Percentiles rank a stretch among this genome's conserved stretches.
phyloP scores from a whole-genome alignment of 495 filamentous ascomycete genomes.

The Emericellopsis terricola region DNA sequence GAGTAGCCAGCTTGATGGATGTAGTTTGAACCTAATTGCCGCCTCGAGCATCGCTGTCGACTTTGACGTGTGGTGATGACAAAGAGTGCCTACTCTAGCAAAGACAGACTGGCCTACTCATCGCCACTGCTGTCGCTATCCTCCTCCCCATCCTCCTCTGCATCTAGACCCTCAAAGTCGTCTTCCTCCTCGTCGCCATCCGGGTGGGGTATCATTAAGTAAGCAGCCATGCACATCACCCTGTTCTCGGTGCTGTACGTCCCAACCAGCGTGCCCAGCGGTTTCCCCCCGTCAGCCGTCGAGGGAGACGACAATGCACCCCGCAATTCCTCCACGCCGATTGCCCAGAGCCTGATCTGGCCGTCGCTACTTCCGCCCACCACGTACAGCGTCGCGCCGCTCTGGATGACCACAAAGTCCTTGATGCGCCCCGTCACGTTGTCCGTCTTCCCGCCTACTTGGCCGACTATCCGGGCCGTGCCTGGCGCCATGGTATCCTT shows the following conservation, averaged over 20 bases:
- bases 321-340: slow-evolving; percentile 26
- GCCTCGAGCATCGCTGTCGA: too few species aligned
- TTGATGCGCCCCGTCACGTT: slow-evolving; percentile 62
- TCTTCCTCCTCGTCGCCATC: slow-evolving; percentile 29
- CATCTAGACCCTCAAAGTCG: slow-evolving; percentile 22
- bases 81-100: too few species aligned
- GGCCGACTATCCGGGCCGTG: slow-evolving; percentile 41
- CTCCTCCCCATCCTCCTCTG: slow-evolving; percentile 23
- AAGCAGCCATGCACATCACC: slow-evolving; percentile 77
- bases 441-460: slow-evolving; percentile 55
- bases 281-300: neutral
- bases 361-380: slow-evolving; percentile 73
- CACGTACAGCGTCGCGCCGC: slow-evolving; percentile 32
- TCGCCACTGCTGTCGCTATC: slow-evolving; percentile 33
- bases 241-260: slow-evolving; percentile 72
- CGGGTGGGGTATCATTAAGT: slow-evolving; percentile 55
- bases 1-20: too few species aligned
- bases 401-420: slow-evolving; percentile 55
- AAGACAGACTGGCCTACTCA: too few species aligned
- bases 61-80: too few species aligned
- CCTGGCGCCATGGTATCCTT: slow-evolving; percentile 18
- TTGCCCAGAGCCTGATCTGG: slow-evolving; percentile 53
- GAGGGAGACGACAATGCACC: slow-evolving; percentile 24
- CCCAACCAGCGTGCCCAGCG: slow-evolving; percentile 50
- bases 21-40: too few species aligned